These are phyloP conservation scores for Tulasnella sp. DNA, from an alignment of 768 basidiomycete species.

Conservation along the genomic window DNA sequence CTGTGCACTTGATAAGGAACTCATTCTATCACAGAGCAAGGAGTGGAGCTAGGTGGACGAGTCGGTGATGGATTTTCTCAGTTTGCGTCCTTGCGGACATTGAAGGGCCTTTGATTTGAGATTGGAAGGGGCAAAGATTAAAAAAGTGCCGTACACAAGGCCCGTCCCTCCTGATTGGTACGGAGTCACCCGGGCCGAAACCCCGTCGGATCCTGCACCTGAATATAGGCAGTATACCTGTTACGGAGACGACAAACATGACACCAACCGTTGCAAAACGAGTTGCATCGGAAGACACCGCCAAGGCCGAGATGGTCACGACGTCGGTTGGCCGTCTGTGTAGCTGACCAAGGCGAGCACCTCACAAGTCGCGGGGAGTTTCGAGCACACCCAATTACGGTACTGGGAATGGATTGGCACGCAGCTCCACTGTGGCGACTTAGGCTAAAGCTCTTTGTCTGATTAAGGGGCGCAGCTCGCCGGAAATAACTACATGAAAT, in stretches of 20 bases:
- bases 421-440: background rate
- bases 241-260: constrained; percentile 27
- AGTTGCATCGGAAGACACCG: constrained; percentile 18
- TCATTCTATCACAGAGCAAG: background rate
- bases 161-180: background rate
- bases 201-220: no score
- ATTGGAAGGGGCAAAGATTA: background rate
- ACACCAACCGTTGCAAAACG: constrained; percentile 10
- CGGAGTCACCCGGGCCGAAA: background rate
- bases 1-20: background rate
- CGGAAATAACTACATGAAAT: background rate
- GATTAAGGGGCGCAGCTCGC: background rate
- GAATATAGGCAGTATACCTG: background rate
- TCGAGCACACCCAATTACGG: background rate
- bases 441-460: background rate
- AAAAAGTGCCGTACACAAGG: background rate
- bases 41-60: background rate
- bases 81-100: background rate
- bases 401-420: background rate
- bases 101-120: background rate
- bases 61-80: background rate
- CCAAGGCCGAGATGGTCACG: constrained; percentile 8
- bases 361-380: background rate
- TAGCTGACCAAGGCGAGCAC: background rate
- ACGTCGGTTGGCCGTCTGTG: background rate